Conservation (phyloP, 495 filamentous ascomycete genomes). For the Diplogelasinospora grovesii region DNA sequence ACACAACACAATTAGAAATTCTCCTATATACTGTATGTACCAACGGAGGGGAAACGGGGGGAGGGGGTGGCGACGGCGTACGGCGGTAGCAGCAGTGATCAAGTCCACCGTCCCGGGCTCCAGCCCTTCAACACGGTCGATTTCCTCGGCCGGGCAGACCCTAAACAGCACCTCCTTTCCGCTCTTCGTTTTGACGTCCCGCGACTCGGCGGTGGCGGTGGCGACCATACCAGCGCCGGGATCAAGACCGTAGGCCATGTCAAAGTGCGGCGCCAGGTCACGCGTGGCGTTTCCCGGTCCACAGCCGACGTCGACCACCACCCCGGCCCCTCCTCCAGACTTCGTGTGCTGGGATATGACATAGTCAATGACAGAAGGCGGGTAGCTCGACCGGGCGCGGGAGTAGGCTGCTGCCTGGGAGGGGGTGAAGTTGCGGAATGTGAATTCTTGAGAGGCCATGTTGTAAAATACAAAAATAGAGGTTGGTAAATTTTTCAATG, state of each 20-base stretch:
- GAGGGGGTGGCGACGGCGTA: no score
- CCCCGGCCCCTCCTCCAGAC: constrained; percentile 38
- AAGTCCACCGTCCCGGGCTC: constrained; percentile 39
- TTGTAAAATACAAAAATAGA: no score
- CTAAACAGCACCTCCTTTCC: constrained; percentile 32
- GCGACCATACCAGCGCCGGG: constrained; percentile 47
- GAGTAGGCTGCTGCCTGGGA: constrained; percentile 42
- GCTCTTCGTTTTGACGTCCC: constrained; percentile 19
- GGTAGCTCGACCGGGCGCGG: constrained; percentile 34
- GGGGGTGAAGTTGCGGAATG: constrained; percentile 41
- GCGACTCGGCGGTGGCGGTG: constrained; percentile 21
- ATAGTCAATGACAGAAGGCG: constrained; percentile 36
- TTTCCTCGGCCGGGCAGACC: constrained; percentile 38
- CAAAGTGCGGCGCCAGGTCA: constrained; percentile 34
- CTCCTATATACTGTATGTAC: not conserved
- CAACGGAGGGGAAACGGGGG: constrained; percentile 21
- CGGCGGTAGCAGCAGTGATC: constrained; percentile 42
- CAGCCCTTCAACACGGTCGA: constrained; percentile 21
- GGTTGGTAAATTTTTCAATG: no score
- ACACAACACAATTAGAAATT: not conserved
- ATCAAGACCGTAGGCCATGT: constrained; percentile 42
- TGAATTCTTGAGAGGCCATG: no score
- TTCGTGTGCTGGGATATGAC: constrained; percentile 41
- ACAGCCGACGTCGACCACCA: constrained; percentile 49
- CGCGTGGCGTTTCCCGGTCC: constrained; percentile 44